Conservation (phyloP, 1,284 basidiomycete species). For the Ganoderma sinense region DNA sequence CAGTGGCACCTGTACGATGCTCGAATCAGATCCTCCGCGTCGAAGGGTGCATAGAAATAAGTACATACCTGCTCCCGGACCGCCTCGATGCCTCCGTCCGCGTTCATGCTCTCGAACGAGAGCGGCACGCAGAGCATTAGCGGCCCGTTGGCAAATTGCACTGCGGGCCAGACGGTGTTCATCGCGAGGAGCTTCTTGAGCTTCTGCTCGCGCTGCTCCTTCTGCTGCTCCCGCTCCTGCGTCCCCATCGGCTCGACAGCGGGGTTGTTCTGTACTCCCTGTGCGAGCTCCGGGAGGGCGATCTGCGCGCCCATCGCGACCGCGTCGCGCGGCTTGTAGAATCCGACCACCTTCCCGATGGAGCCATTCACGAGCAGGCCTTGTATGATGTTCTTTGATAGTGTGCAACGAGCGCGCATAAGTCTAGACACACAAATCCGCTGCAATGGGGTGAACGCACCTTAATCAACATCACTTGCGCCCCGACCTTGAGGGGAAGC, state of each 20-base stretch:
- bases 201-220: constrained; percentile 18
- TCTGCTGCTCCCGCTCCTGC: constrained; percentile 2
- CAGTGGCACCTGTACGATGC: constrained; percentile 63
- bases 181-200: constrained; percentile 19
- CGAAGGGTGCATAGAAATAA: neutral
- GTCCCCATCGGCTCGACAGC: neutral
- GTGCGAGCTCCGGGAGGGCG: constrained; percentile 36
- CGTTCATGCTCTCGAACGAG: constrained; percentile 66
- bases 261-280: neutral
- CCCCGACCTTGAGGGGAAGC: constrained; percentile 44
- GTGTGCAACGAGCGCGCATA: neutral
- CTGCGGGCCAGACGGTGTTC: constrained; percentile 56
- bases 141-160: constrained; percentile 57
- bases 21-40: neutral
- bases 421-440: neutral
- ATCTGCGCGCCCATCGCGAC: constrained; percentile 47
- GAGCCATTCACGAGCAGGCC: constrained; percentile 32
- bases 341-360: constrained; percentile 52
- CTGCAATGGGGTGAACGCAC: constrained; percentile 14
- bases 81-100: constrained; percentile 59
- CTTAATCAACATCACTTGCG: constrained; percentile 56
- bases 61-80: constrained; percentile 55
- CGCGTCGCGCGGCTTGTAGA: constrained; percentile 57
- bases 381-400: constrained; percentile 38
- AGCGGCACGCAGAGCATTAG: constrained; percentile 56